Conservation (phyloP, 2,329 filamentous ascomycete genomes). For the Emydomyces testavorans region DNA sequence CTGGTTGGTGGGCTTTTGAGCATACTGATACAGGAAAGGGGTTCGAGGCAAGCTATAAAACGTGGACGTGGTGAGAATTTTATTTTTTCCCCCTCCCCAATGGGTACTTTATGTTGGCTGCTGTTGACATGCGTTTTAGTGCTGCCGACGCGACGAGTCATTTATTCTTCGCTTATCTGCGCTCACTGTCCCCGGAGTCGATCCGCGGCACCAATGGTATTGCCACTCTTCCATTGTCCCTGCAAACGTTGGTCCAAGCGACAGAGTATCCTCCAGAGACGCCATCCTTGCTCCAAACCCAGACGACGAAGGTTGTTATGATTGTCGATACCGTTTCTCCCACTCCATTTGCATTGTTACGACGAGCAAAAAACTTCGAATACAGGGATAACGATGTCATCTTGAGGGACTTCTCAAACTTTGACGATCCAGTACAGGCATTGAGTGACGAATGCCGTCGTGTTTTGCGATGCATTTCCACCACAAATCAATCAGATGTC, state of each 20-base stretch:
- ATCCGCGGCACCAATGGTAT: conserved; percentile 61
- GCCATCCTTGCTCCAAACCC: conserved; percentile 62
- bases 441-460: conserved; percentile 88
- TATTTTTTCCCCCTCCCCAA: no score
- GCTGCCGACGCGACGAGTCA: conserved; percentile 93
- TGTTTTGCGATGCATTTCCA: conserved; percentile 78
- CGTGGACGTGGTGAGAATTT: conserved; percentile 61
- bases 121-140: conserved; percentile 35
- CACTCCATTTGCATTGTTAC: conserved; percentile 80
- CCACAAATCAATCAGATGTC: conserved; percentile 72
- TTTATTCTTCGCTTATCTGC: conserved; percentile 92
- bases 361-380: conserved; percentile 86
- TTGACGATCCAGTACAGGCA: conserved; percentile 75
- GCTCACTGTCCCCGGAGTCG: conserved; percentile 73
- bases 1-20: conserved; percentile 98
- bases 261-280: conserved; percentile 85
- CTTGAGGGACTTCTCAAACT: conserved; percentile 75
- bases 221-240: conserved; percentile 72
- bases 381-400: conserved; percentile 80
- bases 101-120: conserved; percentile 8
- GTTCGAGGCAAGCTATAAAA: conserved; percentile 87
- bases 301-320: conserved; percentile 86
- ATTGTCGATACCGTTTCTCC: conserved; percentile 91
- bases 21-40: conserved; percentile 76
- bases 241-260: conserved; percentile 80